Percentiles rank a stretch among this genome's conserved stretches.
Evolutionary conservation across 495 filamentous ascomycete species (phyloP).

Genomic region (Symbiotaphrina buchneri): DNA sequence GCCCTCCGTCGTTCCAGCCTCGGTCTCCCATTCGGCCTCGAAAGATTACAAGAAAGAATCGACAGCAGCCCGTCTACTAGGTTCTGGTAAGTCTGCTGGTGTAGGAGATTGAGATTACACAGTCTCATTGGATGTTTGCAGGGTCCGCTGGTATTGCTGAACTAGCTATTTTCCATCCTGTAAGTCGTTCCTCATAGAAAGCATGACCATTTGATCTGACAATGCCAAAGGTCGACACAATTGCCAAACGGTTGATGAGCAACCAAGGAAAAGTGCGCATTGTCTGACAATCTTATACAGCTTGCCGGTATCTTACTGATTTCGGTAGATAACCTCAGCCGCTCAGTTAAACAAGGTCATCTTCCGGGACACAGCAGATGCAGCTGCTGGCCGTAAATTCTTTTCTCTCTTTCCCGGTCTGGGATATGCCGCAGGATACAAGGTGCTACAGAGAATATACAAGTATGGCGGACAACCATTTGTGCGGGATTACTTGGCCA

Average conservation of each 20-base stretch:
- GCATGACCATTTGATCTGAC: not conserved
- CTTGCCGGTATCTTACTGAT: constrained; percentile 1
- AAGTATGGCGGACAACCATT: constrained; percentile 98
- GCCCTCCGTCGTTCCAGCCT: constrained; percentile 21
- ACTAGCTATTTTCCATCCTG: constrained; percentile 89
- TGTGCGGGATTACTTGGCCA: constrained; percentile 71
- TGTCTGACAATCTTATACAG: not conserved
- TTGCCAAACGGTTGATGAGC: constrained; percentile 97
- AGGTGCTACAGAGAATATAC: constrained; percentile 90
- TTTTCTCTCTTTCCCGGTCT: constrained; percentile 91
- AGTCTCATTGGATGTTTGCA: constrained; percentile 17
- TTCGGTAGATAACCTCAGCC: constrained; percentile 29
- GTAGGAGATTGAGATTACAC: not conserved
- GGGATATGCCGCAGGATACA: constrained; percentile 94
- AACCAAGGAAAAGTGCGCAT: constrained; percentile 54
- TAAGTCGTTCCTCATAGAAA: constrained; percentile 15
- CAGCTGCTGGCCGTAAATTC: constrained; percentile 50
- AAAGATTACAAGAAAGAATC: constrained; percentile 73
- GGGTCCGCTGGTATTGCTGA: constrained; percentile 91
- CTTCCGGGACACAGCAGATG: constrained; percentile 74
- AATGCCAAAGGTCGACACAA: constrained; percentile 65
- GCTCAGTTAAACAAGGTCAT: constrained; percentile 65
- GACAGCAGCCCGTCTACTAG: constrained; percentile 62
- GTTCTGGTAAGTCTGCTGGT: constrained; percentile 45
- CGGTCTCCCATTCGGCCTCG: constrained; percentile 20